phyloP scores from a whole-genome alignment of 257 asterid species.

The Scutellaria minor region DNA sequence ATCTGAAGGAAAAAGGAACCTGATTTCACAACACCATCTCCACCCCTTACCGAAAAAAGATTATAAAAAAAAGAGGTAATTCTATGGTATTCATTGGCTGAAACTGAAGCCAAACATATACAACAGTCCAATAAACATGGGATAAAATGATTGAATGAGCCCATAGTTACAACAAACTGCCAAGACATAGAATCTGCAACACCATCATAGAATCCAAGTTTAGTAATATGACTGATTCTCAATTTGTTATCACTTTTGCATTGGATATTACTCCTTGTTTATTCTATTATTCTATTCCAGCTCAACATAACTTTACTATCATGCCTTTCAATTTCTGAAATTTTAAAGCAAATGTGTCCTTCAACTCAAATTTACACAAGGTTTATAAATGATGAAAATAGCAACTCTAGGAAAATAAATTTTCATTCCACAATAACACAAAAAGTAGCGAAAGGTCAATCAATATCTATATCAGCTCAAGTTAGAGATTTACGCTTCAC shows the following conservation, averaged over 20 bases:
- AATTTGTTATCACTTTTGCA: constrained; percentile 25
- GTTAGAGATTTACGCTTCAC: constrained; percentile 57
- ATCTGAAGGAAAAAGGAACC: constrained; percentile 8
- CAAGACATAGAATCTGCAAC: constrained; percentile 15
- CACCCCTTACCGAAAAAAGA: background rate
- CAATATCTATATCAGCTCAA: constrained; percentile 8
- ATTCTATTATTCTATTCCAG: constrained; percentile 1
- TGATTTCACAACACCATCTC: too few species aligned
- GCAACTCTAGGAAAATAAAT: constrained; percentile 18
- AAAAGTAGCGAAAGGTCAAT: background rate
- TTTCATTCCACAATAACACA: constrained; percentile 11
- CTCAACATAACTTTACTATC: constrained; percentile 16
- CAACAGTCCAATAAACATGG: background rate
- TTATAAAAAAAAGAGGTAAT: background rate
- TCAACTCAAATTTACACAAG: constrained; percentile 11
- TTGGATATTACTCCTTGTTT: background rate
- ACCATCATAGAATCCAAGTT: constrained; percentile 16
- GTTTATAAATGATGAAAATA: constrained; percentile 18
- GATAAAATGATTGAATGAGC: constrained; percentile 3
- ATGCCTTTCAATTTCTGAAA: constrained; percentile 25
- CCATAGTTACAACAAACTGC: background rate
- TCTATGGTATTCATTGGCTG: background rate
- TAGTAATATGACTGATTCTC: constrained; percentile 13
- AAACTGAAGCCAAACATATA: constrained; percentile 14
- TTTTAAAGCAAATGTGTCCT: constrained; percentile 28